These are phyloP conservation scores for Paramecium octaurelia DNA, from an alignment of 73 alveolate species.

Conservation along the genomic window DNA sequence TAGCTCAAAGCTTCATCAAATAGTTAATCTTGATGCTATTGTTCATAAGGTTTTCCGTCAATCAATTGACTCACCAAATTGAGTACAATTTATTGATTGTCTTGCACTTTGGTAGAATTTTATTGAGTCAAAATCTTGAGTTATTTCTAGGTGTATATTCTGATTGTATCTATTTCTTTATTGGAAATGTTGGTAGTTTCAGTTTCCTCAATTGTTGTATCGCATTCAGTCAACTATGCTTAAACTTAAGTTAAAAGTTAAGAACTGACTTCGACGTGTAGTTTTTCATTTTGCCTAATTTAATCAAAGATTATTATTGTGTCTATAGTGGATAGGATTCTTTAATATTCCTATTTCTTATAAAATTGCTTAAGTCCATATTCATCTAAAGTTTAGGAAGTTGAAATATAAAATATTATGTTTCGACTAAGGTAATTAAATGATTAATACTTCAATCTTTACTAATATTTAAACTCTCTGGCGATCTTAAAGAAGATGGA, in stretches of 20 bases:
- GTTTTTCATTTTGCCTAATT: background rate
- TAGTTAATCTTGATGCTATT: background rate
- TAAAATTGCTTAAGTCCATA: background rate
- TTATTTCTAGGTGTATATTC: background rate
- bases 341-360: background rate
- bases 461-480: background rate
- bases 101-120: background rate
- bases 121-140: background rate
- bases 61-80: background rate
- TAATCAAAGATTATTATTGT: background rate
- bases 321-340: background rate
- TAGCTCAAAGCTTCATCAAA: background rate
- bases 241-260: background rate
- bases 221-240: background rate
- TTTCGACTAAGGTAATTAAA: background rate
- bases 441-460: background rate
- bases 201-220: background rate
- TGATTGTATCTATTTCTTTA: background rate
- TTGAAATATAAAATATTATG: background rate
- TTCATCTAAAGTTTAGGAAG: background rate
- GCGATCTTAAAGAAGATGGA: background rate
- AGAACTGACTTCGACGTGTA: background rate
- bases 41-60: background rate
- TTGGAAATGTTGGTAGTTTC: background rate
- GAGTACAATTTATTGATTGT: background rate